These are phyloP conservation scores for Rubia tinctorum DNA, from an alignment of 305 asterid species.

Conservation along the genomic window DNA sequence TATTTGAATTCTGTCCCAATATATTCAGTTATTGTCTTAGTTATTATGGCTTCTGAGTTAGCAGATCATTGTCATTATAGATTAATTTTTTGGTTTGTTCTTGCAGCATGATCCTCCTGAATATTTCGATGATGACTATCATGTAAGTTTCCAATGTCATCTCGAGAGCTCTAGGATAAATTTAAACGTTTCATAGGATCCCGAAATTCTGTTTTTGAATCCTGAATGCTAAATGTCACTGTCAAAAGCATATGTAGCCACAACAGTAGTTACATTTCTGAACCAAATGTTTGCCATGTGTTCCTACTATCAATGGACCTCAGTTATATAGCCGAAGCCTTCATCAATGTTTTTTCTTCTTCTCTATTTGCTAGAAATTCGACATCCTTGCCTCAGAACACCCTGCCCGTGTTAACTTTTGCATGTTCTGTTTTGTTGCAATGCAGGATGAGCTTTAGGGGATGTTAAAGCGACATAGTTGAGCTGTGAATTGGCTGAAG, in stretches of 20 bases:
- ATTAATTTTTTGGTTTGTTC: constrained; percentile 16
- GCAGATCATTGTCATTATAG: not conserved
- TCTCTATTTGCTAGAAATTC: not conserved
- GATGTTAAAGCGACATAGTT: not conserved
- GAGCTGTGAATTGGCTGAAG: not conserved
- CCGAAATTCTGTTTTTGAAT: not conserved
- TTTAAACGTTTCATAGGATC: not conserved
- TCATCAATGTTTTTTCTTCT: not conserved
- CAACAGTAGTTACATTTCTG: not conserved
- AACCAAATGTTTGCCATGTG: not conserved
- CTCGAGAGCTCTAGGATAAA: not conserved
- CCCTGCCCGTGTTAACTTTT: not conserved
- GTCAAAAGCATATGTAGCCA: not conserved
- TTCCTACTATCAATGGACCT: not conserved
- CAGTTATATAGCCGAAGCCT: not conserved
- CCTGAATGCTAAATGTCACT: not conserved
- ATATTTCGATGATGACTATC: constrained; percentile 51
- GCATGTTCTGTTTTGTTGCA: not conserved
- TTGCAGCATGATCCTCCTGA: constrained; percentile 67
- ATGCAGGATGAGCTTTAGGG: constrained; percentile 14
- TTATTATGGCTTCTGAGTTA: not conserved
- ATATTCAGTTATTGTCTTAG: not conserved
- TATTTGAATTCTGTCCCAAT: not conserved
- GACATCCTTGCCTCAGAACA: not conserved
- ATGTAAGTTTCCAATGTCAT: constrained; percentile 43